These are phyloP conservation scores for Flaveria sonorensis DNA, from an alignment of 129 eudicot species.

Conservation along the genomic window DNA sequence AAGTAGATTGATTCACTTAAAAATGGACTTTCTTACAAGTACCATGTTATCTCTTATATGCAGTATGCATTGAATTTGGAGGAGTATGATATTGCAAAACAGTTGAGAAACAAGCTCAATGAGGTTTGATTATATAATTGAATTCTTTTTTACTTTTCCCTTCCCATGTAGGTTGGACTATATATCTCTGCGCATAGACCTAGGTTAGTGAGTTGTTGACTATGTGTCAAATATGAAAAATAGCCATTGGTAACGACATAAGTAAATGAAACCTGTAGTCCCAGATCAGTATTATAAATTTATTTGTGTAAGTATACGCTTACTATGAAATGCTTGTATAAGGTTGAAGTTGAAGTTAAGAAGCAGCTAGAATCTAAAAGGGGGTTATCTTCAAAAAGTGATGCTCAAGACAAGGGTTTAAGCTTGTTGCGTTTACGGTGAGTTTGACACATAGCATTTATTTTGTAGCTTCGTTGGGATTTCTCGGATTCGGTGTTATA, in stretches of 20 bases:
- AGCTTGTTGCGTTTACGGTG: conserved; percentile 83
- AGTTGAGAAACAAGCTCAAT: conserved; percentile 79
- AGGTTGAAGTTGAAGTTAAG: conserved; percentile 80
- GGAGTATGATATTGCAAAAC: conserved; percentile 87
- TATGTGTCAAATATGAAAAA: neutral
- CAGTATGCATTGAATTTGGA: conserved; percentile 94
- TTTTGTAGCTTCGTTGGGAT: conserved; percentile 5
- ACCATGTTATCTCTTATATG: conserved; percentile 21
- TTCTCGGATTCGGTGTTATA: neutral
- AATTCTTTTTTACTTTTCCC: conserved; percentile 1
- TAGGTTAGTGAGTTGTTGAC: neutral
- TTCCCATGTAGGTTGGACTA: conserved; percentile 7
- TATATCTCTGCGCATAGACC: neutral
- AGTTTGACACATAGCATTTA: conserved; percentile 21
- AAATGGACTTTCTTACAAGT: conserved; percentile 9
- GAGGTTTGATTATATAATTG: conserved; percentile 61
- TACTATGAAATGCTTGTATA: conserved; percentile 24
- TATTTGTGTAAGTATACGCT: conserved; percentile 4
- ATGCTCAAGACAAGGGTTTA: conserved; percentile 91
- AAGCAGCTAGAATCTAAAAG: conserved; percentile 59
- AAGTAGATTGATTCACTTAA: conserved; percentile 9
- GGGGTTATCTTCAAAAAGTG: conserved; percentile 75
- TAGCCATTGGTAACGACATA: neutral
- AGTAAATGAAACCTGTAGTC: conserved; percentile 2
- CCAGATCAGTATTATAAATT: conserved; percentile 7